A percentile compares a stretch with the other conserved stretches of the same genome.
These are phyloP conservation scores for Volvariella volvacea DNA, from an alignment of 1,284 basidiomycete genomes.

Conservation along the genomic window DNA sequence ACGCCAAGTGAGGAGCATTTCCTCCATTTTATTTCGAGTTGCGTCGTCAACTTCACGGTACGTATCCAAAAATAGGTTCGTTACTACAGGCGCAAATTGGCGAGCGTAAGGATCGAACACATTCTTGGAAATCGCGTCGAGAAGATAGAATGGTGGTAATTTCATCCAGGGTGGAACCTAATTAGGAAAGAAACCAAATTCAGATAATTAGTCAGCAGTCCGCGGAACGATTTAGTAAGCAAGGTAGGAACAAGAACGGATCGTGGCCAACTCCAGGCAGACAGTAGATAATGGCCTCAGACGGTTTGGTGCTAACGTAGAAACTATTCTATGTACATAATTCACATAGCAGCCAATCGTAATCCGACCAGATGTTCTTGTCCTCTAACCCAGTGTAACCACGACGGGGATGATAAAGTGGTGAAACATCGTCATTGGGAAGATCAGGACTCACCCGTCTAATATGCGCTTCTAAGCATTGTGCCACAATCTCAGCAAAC, in stretches of 20 bases:
- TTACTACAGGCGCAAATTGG: constrained; percentile 71
- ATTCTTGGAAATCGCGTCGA: constrained; percentile 97
- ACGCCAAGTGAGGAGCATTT: constrained; percentile 91
- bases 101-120: constrained; percentile 85
- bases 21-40: constrained; percentile 90
- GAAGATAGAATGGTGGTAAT: constrained; percentile 88
- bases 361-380: not conserved
- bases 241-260: constrained; percentile 19
- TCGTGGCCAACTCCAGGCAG: constrained; percentile 10
- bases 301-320: constrained; percentile 25
- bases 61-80: constrained; percentile 76
- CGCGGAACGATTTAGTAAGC: constrained; percentile 27
- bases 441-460: constrained; percentile 65
- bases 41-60: constrained; percentile 79
- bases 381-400: no score
- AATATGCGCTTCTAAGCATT: constrained; percentile 87
- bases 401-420: not conserved
- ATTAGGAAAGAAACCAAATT: constrained; percentile 24
- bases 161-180: constrained; percentile 92
- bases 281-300: constrained; percentile 12
- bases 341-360: constrained; percentile 11
- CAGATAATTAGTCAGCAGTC: constrained; percentile 62
- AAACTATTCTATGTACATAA: constrained; percentile 25
- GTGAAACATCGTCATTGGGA: constrained; percentile 9
- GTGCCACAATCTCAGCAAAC: constrained; percentile 76